phyloP scores from a whole-genome alignment of 2,329 filamentous ascomycete species.

The Ophiognomonia clavigignenti-juglandacearum region DNA sequence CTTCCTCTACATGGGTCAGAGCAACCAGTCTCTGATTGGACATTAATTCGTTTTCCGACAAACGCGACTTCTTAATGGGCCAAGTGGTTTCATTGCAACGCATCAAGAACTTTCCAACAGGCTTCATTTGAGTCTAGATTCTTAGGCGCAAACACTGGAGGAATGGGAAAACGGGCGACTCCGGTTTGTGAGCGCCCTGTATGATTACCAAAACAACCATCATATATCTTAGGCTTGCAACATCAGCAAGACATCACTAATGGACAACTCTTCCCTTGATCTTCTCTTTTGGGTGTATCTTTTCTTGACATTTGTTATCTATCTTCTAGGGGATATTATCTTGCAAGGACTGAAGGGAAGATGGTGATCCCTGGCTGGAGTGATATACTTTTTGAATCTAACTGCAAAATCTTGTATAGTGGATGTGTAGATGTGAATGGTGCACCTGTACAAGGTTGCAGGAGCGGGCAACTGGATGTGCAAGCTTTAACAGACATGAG shows the following conservation, averaged over 20 bases:
- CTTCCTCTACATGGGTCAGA: conserved; percentile 11
- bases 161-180: conserved; percentile 8
- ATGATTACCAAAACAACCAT: conserved; percentile 9
- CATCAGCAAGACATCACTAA: conserved; percentile 6
- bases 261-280: conserved; percentile 1
- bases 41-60: conserved; percentile 6
- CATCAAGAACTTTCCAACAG: background rate
- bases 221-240: conserved; percentile 3
- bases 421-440: too few relatives aligned
- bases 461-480: too few relatives aligned
- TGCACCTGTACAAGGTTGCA: too few relatives aligned
- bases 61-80: conserved; percentile 3
- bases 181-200: conserved; percentile 6
- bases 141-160: conserved; percentile 1
- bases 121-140: conserved; percentile 1
- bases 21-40: conserved; percentile 8
- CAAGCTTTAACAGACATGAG: too few relatives aligned
- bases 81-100: conserved; percentile 1
- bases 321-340: background rate
- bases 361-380: too few relatives aligned
- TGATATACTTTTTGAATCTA: too few relatives aligned
- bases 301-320: background rate
- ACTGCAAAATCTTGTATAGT: too few relatives aligned
- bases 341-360: too few relatives aligned
- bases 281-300: conserved; percentile 8